phyloP scores from a whole-genome alignment of 2,329 filamentous ascomycete genomes.

The Chaetomium globosum region DNA sequence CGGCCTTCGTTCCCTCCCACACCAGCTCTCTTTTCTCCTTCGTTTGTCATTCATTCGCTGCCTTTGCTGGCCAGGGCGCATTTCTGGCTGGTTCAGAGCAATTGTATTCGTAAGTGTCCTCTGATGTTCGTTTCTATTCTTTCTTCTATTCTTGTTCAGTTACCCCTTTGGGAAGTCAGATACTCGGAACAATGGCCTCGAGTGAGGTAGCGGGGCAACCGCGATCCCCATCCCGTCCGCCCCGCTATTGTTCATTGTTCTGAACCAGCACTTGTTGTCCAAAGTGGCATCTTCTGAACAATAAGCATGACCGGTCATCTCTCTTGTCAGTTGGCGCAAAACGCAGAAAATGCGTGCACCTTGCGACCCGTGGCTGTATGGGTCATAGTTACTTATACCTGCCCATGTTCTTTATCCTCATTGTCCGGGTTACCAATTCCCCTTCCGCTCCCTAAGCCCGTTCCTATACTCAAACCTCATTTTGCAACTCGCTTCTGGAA shows the following conservation, averaged over 20 bases:
- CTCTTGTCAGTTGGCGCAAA: constrained; percentile 7
- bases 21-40: constrained; percentile 11
- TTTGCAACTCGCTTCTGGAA: constrained; percentile 12
- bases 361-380: background rate
- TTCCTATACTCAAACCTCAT: background rate
- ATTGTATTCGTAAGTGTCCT: constrained; percentile 25
- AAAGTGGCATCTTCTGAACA: background rate
- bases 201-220: background rate
- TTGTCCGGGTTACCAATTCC: background rate
- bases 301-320: background rate
- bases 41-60: constrained; percentile 23
- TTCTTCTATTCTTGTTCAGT: background rate
- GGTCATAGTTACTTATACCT: background rate
- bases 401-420: background rate
- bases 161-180: constrained; percentile 10
- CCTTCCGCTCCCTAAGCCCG: background rate
- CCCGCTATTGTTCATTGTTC: constrained; percentile 9
- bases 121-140: background rate
- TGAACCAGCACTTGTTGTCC: background rate
- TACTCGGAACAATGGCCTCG: constrained; percentile 6
- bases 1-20: constrained; percentile 15
- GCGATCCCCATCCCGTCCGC: background rate
- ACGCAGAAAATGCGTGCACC: background rate
- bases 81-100: constrained; percentile 20
- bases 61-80: constrained; percentile 28